These are phyloP conservation scores for Pseudonitzschia multistriata DNA, from an alignment of 108 stramenopile species.

Conservation along the genomic window DNA sequence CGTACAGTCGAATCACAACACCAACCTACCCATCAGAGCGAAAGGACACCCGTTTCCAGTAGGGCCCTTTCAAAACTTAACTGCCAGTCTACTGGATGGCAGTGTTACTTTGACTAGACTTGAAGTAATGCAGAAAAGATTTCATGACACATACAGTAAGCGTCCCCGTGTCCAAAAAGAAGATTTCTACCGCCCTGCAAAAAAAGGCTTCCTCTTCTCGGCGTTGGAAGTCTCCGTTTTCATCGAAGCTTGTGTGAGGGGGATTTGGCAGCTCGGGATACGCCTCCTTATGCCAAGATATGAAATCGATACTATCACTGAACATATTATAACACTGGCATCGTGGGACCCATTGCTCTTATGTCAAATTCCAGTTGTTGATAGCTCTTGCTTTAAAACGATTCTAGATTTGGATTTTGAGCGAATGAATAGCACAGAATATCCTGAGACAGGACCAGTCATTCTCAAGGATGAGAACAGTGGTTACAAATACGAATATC, in stretches of 20 bases:
- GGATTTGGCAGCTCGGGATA: slow-evolving; percentile 21
- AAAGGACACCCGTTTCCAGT: too few relatives aligned
- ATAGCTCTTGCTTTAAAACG: neutral
- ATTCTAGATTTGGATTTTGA: slow-evolving; percentile 20
- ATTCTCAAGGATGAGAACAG: slow-evolving; percentile 11
- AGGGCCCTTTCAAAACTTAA: too few relatives aligned
- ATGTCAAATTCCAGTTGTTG: slow-evolving; percentile 10
- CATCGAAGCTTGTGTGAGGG: neutral
- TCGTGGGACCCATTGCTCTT: slow-evolving; percentile 8
- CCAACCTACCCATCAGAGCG: neutral
- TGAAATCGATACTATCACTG: neutral
- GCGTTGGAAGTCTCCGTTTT: slow-evolving; percentile 29
- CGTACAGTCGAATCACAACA: neutral
- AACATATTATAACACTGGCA: neutral
- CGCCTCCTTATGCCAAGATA: slow-evolving; percentile 39
- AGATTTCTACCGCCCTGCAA: slow-evolving; percentile 29
- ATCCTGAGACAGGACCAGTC: slow-evolving; percentile 23
- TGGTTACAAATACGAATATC: slow-evolving; percentile 10
- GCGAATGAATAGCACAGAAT: neutral
- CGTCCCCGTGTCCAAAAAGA: neutral
- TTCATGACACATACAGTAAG: neutral
- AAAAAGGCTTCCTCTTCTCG: slow-evolving; percentile 25
- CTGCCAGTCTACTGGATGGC: too few relatives aligned
- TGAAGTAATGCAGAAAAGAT: too few relatives aligned
- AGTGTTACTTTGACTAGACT: too few relatives aligned